Evolutionary conservation across 352 stramenopile species (phyloP), one percentile per base, ranked within the genome.

Genomic region (Pythium insidiosum): DNA sequence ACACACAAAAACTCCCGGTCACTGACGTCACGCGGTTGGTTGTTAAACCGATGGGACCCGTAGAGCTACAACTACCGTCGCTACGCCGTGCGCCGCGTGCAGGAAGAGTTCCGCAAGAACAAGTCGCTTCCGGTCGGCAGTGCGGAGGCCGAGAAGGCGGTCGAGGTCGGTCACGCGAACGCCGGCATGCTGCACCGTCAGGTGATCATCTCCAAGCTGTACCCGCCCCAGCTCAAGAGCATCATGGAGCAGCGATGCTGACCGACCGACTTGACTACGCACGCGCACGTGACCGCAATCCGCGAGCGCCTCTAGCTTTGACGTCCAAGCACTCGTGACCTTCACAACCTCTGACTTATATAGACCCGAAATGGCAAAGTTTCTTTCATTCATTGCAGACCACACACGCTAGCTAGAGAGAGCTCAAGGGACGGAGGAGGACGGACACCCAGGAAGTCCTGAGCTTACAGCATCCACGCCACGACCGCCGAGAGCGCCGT

Each of bases 41-140:
- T 9, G 9, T 15, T 15, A 33, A 9, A 15, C 28, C 15, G 9
- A 9, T 15, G 9, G 9, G 28, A 9, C 9, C 28, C 36, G 23
- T 35, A 88, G 76, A 71, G 61, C 43, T 86, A 88, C 62, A 88
- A 84, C 64, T 86, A 73, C 64, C 71, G 76, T 40, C 63, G 60
- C 44, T 88, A 88, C 56, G 66, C 71, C 22, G 44, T 63, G 29
- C 71, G 73, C 29, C 76, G 76, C 49, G 57, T 88, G 41, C 76
- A 75, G 47, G 68, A 84, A 36, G 73, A 85, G n/a, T 88, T 88
- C 49, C 76, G 56, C 55, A 78, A 76, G 63, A 71, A 85, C 53
- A 75, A 70, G 50, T 35, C 45, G 11, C 58, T 88, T 3, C 21
- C 61, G 23, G 20, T 42, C 4, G 74, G 61, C 30, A 77, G 68